Conservation (phyloP, 768 basidiomycete species). For the Strobilomyces echinocephalus region DNA sequence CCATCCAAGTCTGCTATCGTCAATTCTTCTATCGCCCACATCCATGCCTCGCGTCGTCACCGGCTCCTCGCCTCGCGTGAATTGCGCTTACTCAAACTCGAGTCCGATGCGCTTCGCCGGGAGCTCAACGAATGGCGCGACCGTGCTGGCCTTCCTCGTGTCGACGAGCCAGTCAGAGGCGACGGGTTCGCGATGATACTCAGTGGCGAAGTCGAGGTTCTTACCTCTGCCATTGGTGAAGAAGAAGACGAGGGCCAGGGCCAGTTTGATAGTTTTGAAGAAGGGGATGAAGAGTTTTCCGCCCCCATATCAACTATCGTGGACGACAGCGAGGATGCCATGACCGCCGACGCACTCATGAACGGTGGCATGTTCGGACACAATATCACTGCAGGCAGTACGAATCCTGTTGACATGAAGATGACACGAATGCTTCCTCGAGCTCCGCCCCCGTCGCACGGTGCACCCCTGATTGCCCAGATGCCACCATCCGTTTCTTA, state of each 20-base stretch:
- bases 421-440: slow-evolving; percentile 25
- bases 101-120: slow-evolving; percentile 80
- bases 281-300: slow-evolving; percentile 39
- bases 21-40: slow-evolving; percentile 89
- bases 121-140: slow-evolving; percentile 95
- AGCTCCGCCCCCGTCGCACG: slow-evolving; percentile 22
- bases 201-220: slow-evolving; percentile 64
- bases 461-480: slow-evolving; percentile 44
- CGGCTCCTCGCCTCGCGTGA: slow-evolving; percentile 78
- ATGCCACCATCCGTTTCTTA: slow-evolving; percentile 40
- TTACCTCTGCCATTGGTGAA: slow-evolving; percentile 48
- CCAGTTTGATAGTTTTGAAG: slow-evolving; percentile 35
- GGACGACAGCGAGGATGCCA: slow-evolving; percentile 32
- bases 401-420: slow-evolving; percentile 26
- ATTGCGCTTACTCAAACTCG: slow-evolving; percentile 70
- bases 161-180: slow-evolving; percentile 69
- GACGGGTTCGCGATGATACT: slow-evolving; percentile 71
- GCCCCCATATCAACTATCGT: slow-evolving; percentile 22
- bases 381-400: slow-evolving; percentile 26
- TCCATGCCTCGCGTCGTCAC: slow-evolving; percentile 77
- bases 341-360: slow-evolving; percentile 28
- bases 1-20: slow-evolving; percentile 97
- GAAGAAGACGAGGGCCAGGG: slow-evolving; percentile 48
- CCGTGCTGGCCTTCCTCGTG: slow-evolving; percentile 62
- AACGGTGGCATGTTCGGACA: slow-evolving; percentile 30